A percentile compares a stretch with the other conserved stretches of the same genome.
Conservation (phyloP, 202 grass and related monocot genomes). For the Carex sylvatica region DNA sequence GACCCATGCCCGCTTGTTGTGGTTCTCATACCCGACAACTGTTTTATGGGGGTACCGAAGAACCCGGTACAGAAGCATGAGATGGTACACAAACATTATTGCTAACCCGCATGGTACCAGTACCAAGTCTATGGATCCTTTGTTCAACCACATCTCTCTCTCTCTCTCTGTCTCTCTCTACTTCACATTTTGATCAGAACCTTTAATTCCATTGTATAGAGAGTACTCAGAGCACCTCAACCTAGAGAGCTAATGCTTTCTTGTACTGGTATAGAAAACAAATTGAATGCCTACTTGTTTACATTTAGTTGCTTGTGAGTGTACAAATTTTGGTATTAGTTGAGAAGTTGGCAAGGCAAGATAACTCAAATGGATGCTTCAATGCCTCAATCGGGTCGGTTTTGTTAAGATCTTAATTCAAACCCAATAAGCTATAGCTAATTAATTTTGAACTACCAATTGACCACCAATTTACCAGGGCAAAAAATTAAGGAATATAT, state of each 20-base stretch:
- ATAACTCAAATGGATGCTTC: background rate
- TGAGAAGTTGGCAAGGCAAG: constrained; percentile 27
- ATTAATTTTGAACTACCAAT: background rate
- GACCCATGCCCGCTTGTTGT: constrained; percentile 92
- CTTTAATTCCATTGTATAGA: background rate
- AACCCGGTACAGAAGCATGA: constrained; percentile 85
- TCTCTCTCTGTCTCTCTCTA: background rate
- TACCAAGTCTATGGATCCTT: constrained; percentile 70
- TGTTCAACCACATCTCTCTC: constrained; percentile 41
- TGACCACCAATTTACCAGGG: background rate
- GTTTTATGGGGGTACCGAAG: constrained; percentile 59
- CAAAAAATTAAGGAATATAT: background rate
- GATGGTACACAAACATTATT: constrained; percentile 76
- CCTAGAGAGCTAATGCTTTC: background rate
- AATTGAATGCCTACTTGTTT: background rate
- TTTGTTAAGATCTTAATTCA: background rate
- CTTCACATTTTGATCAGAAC: background rate
- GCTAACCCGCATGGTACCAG: constrained; percentile 63
- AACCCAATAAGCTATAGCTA: constrained; percentile 1
- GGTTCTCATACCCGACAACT: constrained; percentile 91
- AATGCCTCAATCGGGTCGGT: background rate
- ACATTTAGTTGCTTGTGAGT: constrained; percentile 17
- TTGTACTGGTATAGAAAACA: constrained; percentile 1
- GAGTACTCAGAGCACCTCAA: constrained; percentile 15
- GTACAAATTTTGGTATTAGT: background rate